Base-by-base conservation (phyloP, 2,329 filamentous ascomycete species). In the Fonsecaea erecta region DNA sequence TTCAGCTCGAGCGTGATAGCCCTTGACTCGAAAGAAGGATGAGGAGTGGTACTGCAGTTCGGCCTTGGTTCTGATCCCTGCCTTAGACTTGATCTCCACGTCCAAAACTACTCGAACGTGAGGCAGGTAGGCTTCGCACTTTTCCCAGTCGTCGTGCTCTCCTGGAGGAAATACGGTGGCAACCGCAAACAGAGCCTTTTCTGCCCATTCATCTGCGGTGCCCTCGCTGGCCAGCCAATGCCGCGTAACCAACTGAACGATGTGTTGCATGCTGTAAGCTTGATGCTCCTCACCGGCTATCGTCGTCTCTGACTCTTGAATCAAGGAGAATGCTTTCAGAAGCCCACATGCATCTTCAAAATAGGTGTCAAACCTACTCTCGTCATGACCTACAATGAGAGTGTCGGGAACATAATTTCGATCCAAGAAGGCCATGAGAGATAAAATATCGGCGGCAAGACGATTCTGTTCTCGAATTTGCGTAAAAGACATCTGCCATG, bases 401-500 rank as follows among this genome's bases (percentile, higher is more conserved):
- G 18, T 5, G 40, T 72, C 66, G 12, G 71, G 70, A 52, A 76
- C 73, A 26, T 66, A 71, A 46, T 76, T 72, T 37, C 71, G 66
- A 57, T 76, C 71, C 16, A 75, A 71, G 58, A 75, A 71, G 40
- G 70, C 71, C 72, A 76, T 74, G 0, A 75, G 60, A 3, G 73
- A 73, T 8, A 76, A 54, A 4, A 75, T 63, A 16, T 72, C 65
- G 12, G 71, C 70, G 12, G 75, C 74, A 1, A 68, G 68, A 28
- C 63, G 71, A 30, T 66, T 66, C 30, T 28, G 63, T 53, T 70
- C 9, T 1, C 54, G 68, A 21, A 77, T 74, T n/a, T 72, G 48
- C 9, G 76, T 71, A 62, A 77, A 77, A 1, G 75, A 74, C 28
- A 77, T 73, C 54, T 74, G 72, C 75, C 71, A 77, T 0, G 75